phyloP scores from a whole-genome alignment of 228 moss, liverwort and hornwort species.

The Sphagnum fallax region DNA sequence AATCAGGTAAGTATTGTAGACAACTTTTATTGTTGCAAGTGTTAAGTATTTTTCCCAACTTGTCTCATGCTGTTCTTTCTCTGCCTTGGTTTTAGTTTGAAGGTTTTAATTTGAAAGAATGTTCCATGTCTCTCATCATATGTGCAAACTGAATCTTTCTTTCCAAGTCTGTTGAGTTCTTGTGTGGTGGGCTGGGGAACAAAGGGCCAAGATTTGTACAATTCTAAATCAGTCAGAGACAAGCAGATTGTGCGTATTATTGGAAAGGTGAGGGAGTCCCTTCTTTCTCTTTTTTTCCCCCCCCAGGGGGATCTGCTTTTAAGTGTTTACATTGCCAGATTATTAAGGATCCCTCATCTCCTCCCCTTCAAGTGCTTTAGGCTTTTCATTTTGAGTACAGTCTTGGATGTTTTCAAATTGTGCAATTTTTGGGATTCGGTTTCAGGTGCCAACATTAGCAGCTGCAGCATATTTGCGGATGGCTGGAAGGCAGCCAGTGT shows the following conservation, averaged over 20 bases:
- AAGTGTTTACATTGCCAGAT: too few species aligned
- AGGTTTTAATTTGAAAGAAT: not conserved
- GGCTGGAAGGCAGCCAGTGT: conserved; percentile 88
- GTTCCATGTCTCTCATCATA: not conserved
- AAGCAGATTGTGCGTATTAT: conserved; percentile 91
- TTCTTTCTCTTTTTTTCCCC: not conserved
- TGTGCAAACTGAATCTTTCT: not conserved
- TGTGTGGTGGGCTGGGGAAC: not conserved
- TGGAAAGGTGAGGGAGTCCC: conserved; percentile 54
- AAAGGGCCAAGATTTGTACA: conserved; percentile 85
- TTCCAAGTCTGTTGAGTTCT: not conserved
- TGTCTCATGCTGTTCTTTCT: too few species aligned
- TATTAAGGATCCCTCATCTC: too few species aligned
- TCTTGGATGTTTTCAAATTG: not conserved
- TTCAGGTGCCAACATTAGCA: conserved; percentile 84
- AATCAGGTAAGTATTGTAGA: too few species aligned
- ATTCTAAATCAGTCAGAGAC: conserved; percentile 68
- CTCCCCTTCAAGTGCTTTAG: too few species aligned
- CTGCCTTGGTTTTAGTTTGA: too few species aligned
- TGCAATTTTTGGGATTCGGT: not conserved
- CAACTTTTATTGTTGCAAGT: too few species aligned
- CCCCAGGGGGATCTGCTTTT: not conserved
- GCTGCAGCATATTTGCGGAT: conserved; percentile 85
- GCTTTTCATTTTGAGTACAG: not conserved
- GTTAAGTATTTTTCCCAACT: too few species aligned